Percentiles rank a stretch among this genome's conserved stretches.
phyloP scores from a whole-genome alignment of 345 rosid genomes.

The Mallotus nudiflorus region DNA sequence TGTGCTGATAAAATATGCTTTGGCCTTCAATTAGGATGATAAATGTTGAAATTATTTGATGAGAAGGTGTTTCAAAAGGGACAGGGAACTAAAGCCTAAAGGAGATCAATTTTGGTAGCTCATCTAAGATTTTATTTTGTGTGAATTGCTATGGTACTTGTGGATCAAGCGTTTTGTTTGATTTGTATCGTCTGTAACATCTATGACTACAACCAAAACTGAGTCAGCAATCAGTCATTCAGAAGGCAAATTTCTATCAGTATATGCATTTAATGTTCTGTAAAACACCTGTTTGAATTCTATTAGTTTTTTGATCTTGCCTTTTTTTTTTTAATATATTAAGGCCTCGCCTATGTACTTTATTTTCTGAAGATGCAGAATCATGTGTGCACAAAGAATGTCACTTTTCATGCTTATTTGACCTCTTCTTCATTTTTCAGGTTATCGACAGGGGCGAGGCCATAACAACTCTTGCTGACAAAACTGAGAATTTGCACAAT shows the following conservation, averaged over 20 bases:
- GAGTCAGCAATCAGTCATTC: not conserved
- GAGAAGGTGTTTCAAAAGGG: not conserved
- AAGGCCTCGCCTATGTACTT: not conserved
- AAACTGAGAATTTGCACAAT: constrained; percentile 72
- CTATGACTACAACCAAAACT: not conserved
- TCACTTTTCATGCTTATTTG: not conserved
- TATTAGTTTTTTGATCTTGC: not conserved
- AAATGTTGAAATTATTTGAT: not conserved
- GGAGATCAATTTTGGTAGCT: no score
- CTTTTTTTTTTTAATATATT: not conserved
- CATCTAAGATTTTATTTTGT: no score
- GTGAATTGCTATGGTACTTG: no score
- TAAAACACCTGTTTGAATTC: not conserved
- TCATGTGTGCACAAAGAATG: not conserved
- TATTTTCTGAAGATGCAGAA: not conserved
- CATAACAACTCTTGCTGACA: constrained; percentile 62
- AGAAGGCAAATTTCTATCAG: not conserved
- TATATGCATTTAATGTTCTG: not conserved
- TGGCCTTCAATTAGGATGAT: not conserved
- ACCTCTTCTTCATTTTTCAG: constrained; percentile 39
- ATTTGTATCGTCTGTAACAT: not conserved
- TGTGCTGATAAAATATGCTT: not conserved
- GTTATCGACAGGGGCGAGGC: constrained; percentile 83
- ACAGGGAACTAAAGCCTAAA: not conserved
- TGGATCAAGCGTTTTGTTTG: not conserved